A percentile compares a stretch with the other conserved stretches of the same genome.
Conservation (phyloP, 768 basidiomycete species). For the Kondoa malvinella region DNA sequence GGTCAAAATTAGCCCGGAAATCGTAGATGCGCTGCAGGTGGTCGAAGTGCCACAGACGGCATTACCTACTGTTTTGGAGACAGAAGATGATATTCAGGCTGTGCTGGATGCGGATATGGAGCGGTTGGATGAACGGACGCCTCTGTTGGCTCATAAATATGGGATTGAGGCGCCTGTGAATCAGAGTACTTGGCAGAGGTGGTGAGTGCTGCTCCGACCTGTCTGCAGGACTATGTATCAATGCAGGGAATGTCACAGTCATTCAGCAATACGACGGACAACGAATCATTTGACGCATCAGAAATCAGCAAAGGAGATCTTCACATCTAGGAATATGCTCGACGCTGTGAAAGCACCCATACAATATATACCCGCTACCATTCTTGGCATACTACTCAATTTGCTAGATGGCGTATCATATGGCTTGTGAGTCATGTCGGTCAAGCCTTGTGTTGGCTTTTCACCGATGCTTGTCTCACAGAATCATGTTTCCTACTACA, state of each 20-base stretch:
- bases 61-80: not conserved
- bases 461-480: not conserved
- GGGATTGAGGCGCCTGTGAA: not conserved
- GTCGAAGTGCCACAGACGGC: not conserved
- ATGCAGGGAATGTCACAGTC: not conserved
- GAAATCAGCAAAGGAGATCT: not conserved
- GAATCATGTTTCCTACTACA: conserved; percentile 67
- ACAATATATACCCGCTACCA: conserved; percentile 52
- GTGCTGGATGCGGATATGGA: not conserved
- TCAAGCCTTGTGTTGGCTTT: not conserved
- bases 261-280: not conserved
- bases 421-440: conserved; percentile 46
- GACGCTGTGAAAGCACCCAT: conserved; percentile 26
- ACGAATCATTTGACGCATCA: not conserved
- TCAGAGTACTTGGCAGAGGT: not conserved
- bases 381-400: conserved; percentile 70
- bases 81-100: not conserved
- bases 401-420: conserved; percentile 89
- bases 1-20: too few relatives aligned
- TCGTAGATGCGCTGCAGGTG: too few relatives aligned
- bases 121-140: conserved; percentile 11
- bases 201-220: not conserved
- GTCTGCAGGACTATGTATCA: not conserved
- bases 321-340: not conserved
- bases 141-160: conserved; percentile 9